phyloP scores from a whole-genome alignment of 208 protist genomes.

The Acanthamoeba culbertsoni region DNA sequence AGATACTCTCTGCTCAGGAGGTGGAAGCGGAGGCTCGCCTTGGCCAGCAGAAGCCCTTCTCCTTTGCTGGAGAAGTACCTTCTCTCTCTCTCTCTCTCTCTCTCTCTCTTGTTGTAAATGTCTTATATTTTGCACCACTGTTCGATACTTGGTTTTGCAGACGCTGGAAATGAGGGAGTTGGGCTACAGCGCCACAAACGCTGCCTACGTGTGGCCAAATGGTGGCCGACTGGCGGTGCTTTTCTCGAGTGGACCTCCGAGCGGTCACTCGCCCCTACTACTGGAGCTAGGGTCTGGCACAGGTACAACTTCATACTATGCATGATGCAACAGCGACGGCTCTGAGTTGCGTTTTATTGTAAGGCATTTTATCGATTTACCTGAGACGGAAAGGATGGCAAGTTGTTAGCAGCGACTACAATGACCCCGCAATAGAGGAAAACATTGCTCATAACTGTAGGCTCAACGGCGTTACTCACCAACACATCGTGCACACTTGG shows the following conservation, averaged over 20 bases:
- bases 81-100: background rate
- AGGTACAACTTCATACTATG: background rate
- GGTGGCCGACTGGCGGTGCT: background rate
- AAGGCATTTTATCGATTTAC: slow-evolving; percentile 24
- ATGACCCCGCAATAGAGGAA: background rate
- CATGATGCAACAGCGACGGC: too few species aligned
- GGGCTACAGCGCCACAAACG: slow-evolving; percentile 31
- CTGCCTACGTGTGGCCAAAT: slow-evolving; percentile 38
- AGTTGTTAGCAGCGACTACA: slow-evolving; percentile 49
- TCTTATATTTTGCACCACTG: too few species aligned
- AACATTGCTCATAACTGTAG: slow-evolving; percentile 43
- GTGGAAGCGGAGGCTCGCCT: background rate
- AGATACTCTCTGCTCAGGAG: background rate
- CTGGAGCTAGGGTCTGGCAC: slow-evolving; percentile 29
- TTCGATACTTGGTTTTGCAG: background rate
- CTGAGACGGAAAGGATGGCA: background rate
- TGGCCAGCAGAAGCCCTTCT: background rate
- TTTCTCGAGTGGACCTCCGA: background rate
- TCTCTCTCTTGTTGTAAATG: background rate
- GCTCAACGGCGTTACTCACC: slow-evolving; percentile 4
- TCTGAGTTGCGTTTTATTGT: background rate
- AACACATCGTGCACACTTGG: slow-evolving; percentile 16
- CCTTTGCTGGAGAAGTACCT: background rate
- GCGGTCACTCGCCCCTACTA: background rate
- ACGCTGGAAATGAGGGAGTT: background rate